Evolutionary conservation across 257 asterid species (phyloP).

Genomic region (Penstemon eatonii): DNA sequence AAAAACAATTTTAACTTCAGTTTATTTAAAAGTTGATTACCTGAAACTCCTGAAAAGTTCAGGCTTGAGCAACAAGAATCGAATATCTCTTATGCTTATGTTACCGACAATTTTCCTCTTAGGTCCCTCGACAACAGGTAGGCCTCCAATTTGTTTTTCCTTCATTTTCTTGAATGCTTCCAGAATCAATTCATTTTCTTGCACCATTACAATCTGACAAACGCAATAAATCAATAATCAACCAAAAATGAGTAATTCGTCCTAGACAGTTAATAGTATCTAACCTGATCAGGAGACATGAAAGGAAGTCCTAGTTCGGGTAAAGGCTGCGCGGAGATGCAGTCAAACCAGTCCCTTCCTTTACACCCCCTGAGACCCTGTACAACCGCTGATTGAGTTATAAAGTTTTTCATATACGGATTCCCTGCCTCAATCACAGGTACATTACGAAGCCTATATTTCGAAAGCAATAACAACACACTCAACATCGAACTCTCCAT

Average conservation of each 20-base stretch:
- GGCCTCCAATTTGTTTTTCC: slow-evolving; percentile 78
- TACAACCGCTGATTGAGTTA: slow-evolving; percentile 87
- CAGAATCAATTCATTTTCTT: slow-evolving; percentile 61
- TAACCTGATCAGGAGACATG: slow-evolving; percentile 70
- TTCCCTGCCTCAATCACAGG: slow-evolving; percentile 73
- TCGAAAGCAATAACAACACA: slow-evolving; percentile 73
- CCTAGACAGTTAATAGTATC: not conserved
- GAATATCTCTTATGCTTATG: slow-evolving; percentile 83
- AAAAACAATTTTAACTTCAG: not conserved
- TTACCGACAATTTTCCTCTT: slow-evolving; percentile 62
- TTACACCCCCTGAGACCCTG: slow-evolving; percentile 58
- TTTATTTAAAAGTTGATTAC: slow-evolving; percentile 26
- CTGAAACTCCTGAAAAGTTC: slow-evolving; percentile 72
- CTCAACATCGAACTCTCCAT: slow-evolving; percentile 68
- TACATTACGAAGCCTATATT: slow-evolving; percentile 85
- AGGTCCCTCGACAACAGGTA: slow-evolving; percentile 68
- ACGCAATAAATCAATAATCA: not conserved
- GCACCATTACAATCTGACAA: slow-evolving; percentile 57
- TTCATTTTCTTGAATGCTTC: slow-evolving; percentile 90
- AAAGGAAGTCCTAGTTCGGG: slow-evolving; percentile 82
- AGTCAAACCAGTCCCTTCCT: slow-evolving; percentile 67
- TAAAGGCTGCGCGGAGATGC: slow-evolving; percentile 52
- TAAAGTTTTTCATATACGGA: slow-evolving; percentile 61
- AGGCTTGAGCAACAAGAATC: slow-evolving; percentile 80
- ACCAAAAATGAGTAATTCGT: not conserved